These are phyloP conservation scores for Ilyonectria robusta DNA, from an alignment of 2,329 filamentous ascomycete genomes.

Conservation along the genomic window DNA sequence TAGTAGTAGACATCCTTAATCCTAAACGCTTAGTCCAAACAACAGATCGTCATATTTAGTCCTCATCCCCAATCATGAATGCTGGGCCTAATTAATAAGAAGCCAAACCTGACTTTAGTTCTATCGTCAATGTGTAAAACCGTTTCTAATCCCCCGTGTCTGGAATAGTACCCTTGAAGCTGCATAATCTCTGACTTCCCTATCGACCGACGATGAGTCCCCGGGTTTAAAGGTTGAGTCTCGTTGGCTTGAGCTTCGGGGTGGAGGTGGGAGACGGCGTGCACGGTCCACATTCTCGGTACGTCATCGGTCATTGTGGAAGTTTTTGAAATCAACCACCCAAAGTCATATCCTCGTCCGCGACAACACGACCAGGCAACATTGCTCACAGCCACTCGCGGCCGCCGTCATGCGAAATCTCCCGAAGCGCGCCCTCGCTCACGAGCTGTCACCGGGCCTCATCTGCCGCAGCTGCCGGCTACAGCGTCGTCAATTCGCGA, in stretches of 20 bases:
- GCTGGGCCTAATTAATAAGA: too few relatives aligned
- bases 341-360: not conserved
- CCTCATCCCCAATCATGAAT: too few relatives aligned
- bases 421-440: conserved; percentile 39
- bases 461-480: conserved; percentile 52
- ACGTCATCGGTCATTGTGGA: conserved; percentile 5
- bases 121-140: too few relatives aligned
- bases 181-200: too few relatives aligned
- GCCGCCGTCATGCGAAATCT: conserved; percentile 43
- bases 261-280: not conserved
- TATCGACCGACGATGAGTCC: not conserved
- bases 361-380: conserved; percentile 1
- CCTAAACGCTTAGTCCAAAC: too few relatives aligned
- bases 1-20: too few relatives aligned
- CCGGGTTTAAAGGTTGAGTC: not conserved
- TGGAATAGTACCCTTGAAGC: not conserved
- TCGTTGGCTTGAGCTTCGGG: not conserved
- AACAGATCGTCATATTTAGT: too few relatives aligned
- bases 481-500: conserved; percentile 52
- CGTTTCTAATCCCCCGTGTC: too few relatives aligned
- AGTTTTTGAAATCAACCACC: not conserved
- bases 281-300: conserved; percentile 10
- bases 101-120: too few relatives aligned
- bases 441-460: conserved; percentile 33
- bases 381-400: conserved; percentile 25